Evolutionary conservation across 441 rosid genomes (phyloP), one percentile per base, ranked within the genome.

Genomic region (Pelargonium myrrhifolium): DNA sequence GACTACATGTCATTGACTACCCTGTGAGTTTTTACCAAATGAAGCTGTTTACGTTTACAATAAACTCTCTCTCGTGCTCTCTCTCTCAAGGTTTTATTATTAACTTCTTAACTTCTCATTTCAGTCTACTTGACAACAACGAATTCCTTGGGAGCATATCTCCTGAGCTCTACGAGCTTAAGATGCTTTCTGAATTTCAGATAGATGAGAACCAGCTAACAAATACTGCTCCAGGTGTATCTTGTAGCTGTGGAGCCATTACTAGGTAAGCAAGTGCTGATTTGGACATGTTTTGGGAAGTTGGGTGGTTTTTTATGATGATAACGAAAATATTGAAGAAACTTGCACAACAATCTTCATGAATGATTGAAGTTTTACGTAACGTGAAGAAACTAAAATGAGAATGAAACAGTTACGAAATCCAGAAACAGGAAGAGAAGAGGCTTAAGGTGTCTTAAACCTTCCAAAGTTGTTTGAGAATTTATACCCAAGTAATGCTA

Each of bases 121-220:
- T 75, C 84, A 88, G 89, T 56, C 74, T 85, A 51, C 77, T 85
- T 26, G 88, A 86, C 84, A 80, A 83, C 69, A 86, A 88, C 65
- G 68, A 72, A 68, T 76, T 78, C 59, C 82, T 84, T 28, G 80
- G 72, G 9, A 37, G 45, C 74, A 65, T 75, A 21, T 74, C 85
- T 61, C 82, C 83, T 20, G 85, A 84, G 64, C 65, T 81, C 21
- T 59, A 72, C 14, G 75, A 81, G 65, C 83, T 81, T 72, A 74
- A 71, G 70, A 66, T 22, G 64, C 63, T 76, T 75, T 81, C 93
- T 47, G 83, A 84, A 74, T 37, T 71, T 51, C 90, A 82, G 71
- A 69, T 76, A 28, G 79, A 80, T 51, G 81, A 79, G 65, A 77
- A 71, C 60, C 75, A 72, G 53, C 76, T 77, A 51, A 71, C 22